These are phyloP conservation scores for Dovyalis caffra DNA, from an alignment of 345 rosid species.

Conservation along the genomic window DNA sequence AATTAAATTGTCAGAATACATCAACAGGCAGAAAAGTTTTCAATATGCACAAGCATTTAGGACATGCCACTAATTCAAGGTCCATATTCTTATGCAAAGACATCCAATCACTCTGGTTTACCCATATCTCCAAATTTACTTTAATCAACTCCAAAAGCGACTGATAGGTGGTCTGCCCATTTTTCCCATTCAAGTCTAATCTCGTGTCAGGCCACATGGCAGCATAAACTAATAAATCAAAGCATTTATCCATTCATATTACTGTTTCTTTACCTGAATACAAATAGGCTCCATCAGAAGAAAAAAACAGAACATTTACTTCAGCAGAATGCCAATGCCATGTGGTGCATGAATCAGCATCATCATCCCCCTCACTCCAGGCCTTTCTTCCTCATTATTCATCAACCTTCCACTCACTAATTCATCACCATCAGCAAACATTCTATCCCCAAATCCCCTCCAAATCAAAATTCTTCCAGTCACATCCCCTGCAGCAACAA, in stretches of 20 bases:
- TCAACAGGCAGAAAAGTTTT: neutral
- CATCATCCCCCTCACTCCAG: constrained; percentile 94
- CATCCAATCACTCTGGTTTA: neutral
- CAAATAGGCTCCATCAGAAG: constrained; percentile 89
- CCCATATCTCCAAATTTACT: neutral
- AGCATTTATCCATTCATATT: neutral
- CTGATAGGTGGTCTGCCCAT: constrained; percentile 2
- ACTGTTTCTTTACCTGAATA: constrained; percentile 62
- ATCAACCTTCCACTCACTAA: constrained; percentile 20
- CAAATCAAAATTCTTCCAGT: constrained; percentile 90
- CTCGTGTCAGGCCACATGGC: neutral
- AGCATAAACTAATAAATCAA: neutral
- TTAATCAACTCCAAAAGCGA: neutral
- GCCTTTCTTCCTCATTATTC: constrained; percentile 58
- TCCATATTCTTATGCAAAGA: neutral
- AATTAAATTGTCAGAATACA: neutral
- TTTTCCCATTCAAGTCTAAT: neutral
- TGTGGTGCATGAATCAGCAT: constrained; percentile 88
- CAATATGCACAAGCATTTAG: neutral
- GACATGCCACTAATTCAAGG: neutral
- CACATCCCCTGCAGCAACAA: constrained; percentile 86
- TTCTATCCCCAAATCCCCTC: constrained; percentile 75
- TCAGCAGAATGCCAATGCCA: constrained; percentile 90
- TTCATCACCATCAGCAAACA: constrained; percentile 35
- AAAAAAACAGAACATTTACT: constrained; percentile 69